These are phyloP conservation scores for Citrus medica DNA, from an alignment of 345 rosid species.

Conservation along the genomic window DNA sequence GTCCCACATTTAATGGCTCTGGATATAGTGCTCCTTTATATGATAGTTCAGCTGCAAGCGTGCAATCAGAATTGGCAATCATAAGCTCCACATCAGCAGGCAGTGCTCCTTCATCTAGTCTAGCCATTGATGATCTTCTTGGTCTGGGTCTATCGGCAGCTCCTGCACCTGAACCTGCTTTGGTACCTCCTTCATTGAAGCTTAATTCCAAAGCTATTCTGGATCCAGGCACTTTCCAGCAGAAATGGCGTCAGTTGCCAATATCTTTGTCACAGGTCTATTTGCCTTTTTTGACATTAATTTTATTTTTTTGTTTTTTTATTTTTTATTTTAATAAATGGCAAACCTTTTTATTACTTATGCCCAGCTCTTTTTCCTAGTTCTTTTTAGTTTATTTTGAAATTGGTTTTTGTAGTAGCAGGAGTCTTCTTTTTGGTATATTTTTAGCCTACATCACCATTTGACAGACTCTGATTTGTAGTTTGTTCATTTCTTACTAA, in stretches of 20 bases:
- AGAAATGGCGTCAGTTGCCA: slow-evolving; percentile 90
- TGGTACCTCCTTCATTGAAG: slow-evolving; percentile 62
- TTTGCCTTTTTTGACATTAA: not conserved
- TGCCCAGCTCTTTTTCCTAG: not conserved
- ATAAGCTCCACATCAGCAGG: slow-evolving; percentile 33
- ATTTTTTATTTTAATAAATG: not conserved
- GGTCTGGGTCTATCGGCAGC: slow-evolving; percentile 62
- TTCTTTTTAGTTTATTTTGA: not conserved
- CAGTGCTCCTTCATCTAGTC: slow-evolving; percentile 44
- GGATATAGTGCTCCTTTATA: slow-evolving; percentile 65
- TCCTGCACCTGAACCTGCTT: slow-evolving; percentile 44
- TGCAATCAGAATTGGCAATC: slow-evolving; percentile 46
- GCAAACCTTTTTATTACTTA: not conserved
- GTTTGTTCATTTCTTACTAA: not conserved
- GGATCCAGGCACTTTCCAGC: slow-evolving; percentile 82
- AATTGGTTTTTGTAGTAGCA: not conserved
- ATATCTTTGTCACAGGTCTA: slow-evolving; percentile 66
- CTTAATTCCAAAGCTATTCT: slow-evolving; percentile 78
- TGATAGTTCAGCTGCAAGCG: slow-evolving; percentile 49
- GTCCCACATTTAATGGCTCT: slow-evolving; percentile 47
- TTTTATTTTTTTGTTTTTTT: not conserved
- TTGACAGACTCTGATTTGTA: not conserved
- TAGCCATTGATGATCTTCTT: slow-evolving; percentile 79
- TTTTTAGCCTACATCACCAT: not conserved
- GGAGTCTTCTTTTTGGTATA: not conserved